phyloP scores from a whole-genome alignment of 2,329 filamentous ascomycete genomes.

The Akanthomyces muscarius region DNA sequence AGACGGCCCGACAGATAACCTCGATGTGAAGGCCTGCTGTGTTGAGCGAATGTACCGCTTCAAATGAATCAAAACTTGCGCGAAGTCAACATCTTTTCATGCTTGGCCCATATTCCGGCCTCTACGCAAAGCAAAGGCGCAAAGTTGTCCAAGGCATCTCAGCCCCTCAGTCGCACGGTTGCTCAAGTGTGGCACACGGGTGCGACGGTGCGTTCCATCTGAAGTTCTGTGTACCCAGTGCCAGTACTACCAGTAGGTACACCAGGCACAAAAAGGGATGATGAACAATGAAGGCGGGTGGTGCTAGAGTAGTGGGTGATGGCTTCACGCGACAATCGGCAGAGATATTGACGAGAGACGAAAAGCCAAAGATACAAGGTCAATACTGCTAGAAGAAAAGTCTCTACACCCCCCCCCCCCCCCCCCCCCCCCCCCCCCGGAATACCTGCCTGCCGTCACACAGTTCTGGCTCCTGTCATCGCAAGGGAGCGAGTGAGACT shows the following conservation, averaged over 20 bases:
- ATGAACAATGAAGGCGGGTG: background rate
- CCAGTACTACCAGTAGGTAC: background rate
- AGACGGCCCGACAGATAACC: too few relatives aligned
- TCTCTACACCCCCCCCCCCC: too few relatives aligned
- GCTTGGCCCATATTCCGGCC: background rate
- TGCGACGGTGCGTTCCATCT: slow-evolving; percentile 5
- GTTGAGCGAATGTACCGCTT: background rate
- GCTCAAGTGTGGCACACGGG: background rate
- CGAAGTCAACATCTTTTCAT: background rate
- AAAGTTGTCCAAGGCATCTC: background rate
- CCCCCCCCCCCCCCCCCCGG: too few relatives aligned
- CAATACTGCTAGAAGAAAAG: too few relatives aligned
- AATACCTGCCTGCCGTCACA: background rate
- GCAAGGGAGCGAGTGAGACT: background rate
- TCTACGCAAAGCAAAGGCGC: background rate
- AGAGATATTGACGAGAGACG: background rate
- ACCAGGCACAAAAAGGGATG: background rate
- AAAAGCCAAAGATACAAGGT: background rate
- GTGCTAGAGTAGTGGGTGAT: background rate
- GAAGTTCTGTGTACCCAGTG: slow-evolving; percentile 6
- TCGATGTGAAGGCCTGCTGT: too few relatives aligned
- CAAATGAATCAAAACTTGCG: background rate
- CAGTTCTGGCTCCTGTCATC: background rate
- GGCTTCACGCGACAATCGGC: background rate
- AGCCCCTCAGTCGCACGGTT: background rate